These are phyloP conservation scores for Trametes villosa DNA, from an alignment of 768 basidiomycete species.

Conservation along the genomic window DNA sequence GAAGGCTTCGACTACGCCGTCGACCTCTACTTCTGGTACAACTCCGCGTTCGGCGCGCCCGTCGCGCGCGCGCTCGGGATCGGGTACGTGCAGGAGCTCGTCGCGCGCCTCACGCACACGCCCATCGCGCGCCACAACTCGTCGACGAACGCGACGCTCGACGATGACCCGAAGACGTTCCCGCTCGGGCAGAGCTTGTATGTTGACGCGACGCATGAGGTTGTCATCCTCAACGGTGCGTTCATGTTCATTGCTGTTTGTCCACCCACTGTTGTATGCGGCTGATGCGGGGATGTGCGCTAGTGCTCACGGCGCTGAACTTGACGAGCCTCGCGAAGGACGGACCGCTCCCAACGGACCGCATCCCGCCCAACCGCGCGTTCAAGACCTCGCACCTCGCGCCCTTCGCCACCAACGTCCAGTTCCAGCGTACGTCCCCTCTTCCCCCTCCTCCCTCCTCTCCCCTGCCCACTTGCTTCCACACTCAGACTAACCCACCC, in stretches of 20 bases:
- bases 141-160: slow-evolving; percentile 82
- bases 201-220: slow-evolving; percentile 91
- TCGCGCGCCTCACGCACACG: slow-evolving; percentile 81
- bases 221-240: slow-evolving; percentile 82
- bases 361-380: slow-evolving; percentile 64
- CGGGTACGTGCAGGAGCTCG: slow-evolving; percentile 81
- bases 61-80: slow-evolving; percentile 76
- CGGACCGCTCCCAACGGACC: slow-evolving; percentile 77
- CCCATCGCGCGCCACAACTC: slow-evolving; percentile 73
- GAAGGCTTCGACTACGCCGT: slow-evolving; percentile 87
- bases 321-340: slow-evolving; percentile 70
- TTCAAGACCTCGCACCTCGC: slow-evolving; percentile 80
- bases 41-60: slow-evolving; percentile 81
- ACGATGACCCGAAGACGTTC: slow-evolving; percentile 70
- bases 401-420: slow-evolving; percentile 88
- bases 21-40: slow-evolving; percentile 67
- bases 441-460: not conserved
- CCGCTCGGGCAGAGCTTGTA: slow-evolving; percentile 75
- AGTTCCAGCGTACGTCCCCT: slow-evolving; percentile 74
- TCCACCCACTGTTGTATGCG: not conserved
- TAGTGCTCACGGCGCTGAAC: slow-evolving; percentile 86
- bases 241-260: not conserved
- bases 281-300: slow-evolving; percentile 8
- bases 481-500: not conserved
- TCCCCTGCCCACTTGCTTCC: not conserved